A percentile compares a stretch with the other conserved stretches of the same genome.
Conservation (phyloP, 495 filamentous ascomycete genomes). For the Penicillium argentinense region DNA sequence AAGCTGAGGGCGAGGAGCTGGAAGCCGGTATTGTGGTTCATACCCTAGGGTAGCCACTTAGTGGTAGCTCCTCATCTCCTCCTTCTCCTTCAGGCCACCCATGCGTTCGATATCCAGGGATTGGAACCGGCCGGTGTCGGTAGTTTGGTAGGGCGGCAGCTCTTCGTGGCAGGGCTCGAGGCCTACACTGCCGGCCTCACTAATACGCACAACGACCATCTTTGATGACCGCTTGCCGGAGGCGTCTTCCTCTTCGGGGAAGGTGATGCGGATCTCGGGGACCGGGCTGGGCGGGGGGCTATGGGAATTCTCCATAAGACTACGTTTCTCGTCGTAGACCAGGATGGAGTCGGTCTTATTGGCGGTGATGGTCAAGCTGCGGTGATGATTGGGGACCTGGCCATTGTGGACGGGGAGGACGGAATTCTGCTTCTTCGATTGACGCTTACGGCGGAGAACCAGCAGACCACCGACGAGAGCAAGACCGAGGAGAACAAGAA, state of each 20-base stretch:
- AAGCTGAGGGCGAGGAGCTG: background rate
- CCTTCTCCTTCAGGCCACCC: conserved; percentile 91
- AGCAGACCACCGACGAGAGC: conserved; percentile 64
- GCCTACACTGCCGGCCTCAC: conserved; percentile 78
- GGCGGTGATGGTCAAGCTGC: conserved; percentile 65
- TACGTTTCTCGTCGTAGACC: conserved; percentile 70
- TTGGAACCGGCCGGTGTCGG: conserved; percentile 73
- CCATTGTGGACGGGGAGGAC: conserved; percentile 61
- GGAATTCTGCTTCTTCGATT: conserved; percentile 40
- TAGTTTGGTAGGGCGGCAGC: conserved; percentile 84
- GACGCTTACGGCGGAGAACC: conserved; percentile 66
- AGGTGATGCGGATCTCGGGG: conserved; percentile 96
- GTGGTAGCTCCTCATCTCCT: conserved; percentile 40
- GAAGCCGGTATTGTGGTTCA: background rate
- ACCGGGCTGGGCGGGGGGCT: conserved; percentile 81
- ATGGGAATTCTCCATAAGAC: conserved; percentile 70
- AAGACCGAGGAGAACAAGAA: conserved; percentile 69
- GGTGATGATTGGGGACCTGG: conserved; percentile 55
- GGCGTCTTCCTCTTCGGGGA: conserved; percentile 92
- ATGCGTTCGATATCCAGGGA: conserved; percentile 93
- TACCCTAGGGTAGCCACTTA: conserved; percentile 23
- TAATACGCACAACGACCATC: conserved; percentile 89
- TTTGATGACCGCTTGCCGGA: conserved; percentile 78
- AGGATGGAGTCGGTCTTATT: conserved; percentile 63
- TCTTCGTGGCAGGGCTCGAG: conserved; percentile 82